These are phyloP conservation scores for Eucalyptus marginata DNA, from an alignment of 345 rosid species.

Conservation along the genomic window DNA sequence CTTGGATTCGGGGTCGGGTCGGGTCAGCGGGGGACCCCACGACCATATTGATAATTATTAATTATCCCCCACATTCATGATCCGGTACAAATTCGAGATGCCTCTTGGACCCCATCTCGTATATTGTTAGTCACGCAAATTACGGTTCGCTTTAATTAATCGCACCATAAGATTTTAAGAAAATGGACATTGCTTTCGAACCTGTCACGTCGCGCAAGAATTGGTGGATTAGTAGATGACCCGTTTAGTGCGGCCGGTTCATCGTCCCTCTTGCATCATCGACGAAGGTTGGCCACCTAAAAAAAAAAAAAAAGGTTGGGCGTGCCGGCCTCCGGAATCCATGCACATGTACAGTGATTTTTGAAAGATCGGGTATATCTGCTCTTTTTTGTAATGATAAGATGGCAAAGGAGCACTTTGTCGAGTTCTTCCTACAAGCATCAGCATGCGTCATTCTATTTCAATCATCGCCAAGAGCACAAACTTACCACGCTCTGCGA, in stretches of 20 bases:
- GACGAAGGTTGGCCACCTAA: neutral
- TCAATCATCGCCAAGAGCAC: no score
- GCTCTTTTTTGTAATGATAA: neutral
- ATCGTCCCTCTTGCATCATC: neutral
- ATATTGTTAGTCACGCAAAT: neutral
- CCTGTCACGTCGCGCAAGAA: neutral
- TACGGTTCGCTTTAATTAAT: neutral
- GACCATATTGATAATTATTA: neutral
- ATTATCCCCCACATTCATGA: neutral
- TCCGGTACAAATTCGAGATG: neutral
- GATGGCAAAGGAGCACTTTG: no score
- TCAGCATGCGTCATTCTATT: no score
- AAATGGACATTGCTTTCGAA: neutral
- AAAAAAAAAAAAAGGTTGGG: neutral
- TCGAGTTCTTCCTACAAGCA: no score
- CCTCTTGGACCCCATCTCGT: neutral
- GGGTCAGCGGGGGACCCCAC: neutral
- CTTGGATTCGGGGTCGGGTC: neutral
- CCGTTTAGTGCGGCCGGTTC: neutral
- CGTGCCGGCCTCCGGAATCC: neutral
- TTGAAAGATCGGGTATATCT: rapidly evolving
- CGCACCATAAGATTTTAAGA: neutral
- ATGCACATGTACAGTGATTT: neutral
- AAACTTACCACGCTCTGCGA: rapidly evolving
- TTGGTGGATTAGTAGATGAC: neutral